These are phyloP conservation scores for Ambrosiella xylebori DNA, from an alignment of 2,329 filamentous ascomycete genomes.

Conservation along the genomic window DNA sequence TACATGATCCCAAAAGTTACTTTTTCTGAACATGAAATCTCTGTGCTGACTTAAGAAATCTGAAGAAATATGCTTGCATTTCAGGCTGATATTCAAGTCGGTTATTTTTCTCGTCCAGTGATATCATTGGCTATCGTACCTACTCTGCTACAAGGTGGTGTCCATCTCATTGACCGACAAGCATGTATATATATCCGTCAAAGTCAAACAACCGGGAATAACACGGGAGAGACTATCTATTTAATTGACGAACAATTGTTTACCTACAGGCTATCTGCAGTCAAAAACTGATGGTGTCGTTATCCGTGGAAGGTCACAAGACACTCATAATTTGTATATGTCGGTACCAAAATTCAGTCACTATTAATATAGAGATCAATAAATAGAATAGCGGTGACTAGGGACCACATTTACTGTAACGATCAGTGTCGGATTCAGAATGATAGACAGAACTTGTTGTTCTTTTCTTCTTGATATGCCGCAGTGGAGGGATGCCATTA, in stretches of 20 bases:
- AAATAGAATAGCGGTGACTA: background rate
- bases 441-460: background rate
- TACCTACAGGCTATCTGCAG: background rate
- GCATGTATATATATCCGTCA: background rate
- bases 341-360: background rate
- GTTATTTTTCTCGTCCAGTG: too few species aligned
- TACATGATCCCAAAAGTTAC: too few species aligned
- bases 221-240: background rate
- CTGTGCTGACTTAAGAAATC: background rate
- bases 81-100: background rate
- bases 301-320: background rate
- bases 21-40: too few species aligned
- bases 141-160: too few species aligned
- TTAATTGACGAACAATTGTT: background rate
- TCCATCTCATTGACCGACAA: too few species aligned
- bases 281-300: background rate
- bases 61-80: background rate
- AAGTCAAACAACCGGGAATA: background rate
- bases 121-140: too few species aligned
- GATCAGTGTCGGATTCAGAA: background rate
- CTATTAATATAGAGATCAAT: background rate
- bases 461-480: background rate
- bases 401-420: background rate
- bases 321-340: background rate
- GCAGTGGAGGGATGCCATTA: background rate